Conservation (phyloP, 208 protist species). For the Acanthamoeba triangularis region DNA sequence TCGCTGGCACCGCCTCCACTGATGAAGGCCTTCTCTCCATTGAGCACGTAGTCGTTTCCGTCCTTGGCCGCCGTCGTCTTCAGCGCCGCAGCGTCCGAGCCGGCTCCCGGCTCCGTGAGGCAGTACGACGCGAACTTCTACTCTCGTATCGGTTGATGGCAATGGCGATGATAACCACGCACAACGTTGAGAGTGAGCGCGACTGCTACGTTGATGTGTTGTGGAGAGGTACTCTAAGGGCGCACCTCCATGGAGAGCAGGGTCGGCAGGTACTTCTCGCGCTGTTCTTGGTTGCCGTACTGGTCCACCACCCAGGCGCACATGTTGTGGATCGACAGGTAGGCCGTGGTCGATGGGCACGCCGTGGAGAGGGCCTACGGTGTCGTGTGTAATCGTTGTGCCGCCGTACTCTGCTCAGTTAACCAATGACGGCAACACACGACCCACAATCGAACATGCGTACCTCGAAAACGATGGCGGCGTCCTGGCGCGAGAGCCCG, state of each 20-base stretch:
- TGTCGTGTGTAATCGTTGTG: neutral
- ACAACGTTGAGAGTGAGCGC: neutral
- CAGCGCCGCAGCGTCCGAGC: constrained; percentile 91
- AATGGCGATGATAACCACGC: neutral
- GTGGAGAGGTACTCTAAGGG: neutral
- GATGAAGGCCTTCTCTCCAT: constrained; percentile 93
- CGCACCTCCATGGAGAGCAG: constrained; percentile 80
- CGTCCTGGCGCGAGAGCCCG: constrained; percentile 89
- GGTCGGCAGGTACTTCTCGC: constrained; percentile 85
- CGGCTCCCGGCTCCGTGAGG: constrained; percentile 91
- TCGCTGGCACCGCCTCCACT: constrained; percentile 89
- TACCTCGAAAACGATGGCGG: constrained; percentile 90
- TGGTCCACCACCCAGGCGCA: constrained; percentile 91
- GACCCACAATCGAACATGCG: neutral
- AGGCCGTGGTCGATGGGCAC: constrained; percentile 75
- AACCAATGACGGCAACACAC: too few relatives aligned
- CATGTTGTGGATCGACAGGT: constrained; percentile 86
- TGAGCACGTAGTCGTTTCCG: constrained; percentile 91
- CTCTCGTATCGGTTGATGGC: neutral
- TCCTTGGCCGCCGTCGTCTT: constrained; percentile 86
- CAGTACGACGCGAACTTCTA: constrained; percentile 90
- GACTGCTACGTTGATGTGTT: neutral
- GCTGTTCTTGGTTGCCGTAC: constrained; percentile 89
- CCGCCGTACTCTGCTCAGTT: too few relatives aligned
- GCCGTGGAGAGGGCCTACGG: constrained; percentile 30